Conservation (phyloP, 1,284 basidiomycete genomes). For the Anthracocystis setariae region DNA sequence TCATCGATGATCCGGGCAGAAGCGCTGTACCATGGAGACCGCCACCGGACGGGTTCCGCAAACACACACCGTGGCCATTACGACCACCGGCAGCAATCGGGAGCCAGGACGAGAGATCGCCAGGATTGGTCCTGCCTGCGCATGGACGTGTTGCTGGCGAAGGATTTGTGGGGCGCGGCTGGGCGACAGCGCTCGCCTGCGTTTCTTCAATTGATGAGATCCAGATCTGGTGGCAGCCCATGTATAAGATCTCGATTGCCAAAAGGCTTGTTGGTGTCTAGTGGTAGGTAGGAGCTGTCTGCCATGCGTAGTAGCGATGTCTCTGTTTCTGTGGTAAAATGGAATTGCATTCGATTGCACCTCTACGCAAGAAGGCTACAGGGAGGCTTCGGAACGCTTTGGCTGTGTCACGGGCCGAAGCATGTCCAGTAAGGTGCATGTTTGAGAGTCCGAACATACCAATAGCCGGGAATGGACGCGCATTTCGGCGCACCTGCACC, state of each 20-base stretch:
- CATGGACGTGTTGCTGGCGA: conserved; percentile 50
- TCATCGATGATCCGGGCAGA: conserved; percentile 47
- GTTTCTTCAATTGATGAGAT: conserved; percentile 49
- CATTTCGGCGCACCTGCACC: no score
- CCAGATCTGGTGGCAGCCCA: conserved; percentile 56
- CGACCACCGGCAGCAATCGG: conserved; percentile 20
- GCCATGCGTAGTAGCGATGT: not conserved
- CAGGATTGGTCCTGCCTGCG: conserved; percentile 43
- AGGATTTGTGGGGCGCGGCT: conserved; percentile 47
- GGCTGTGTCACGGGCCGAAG: no score
- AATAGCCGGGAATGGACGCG: no score
- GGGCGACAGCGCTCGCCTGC: conserved; percentile 45
- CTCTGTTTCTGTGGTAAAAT: not conserved
- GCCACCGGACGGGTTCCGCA: conserved; percentile 30
- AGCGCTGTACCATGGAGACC: conserved; percentile 42
- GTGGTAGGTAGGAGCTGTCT: not conserved
- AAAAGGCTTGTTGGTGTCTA: conserved; percentile 46
- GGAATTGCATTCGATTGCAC: not conserved
- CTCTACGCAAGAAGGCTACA: no score
- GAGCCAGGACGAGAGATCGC: conserved; percentile 31
- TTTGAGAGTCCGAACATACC: no score
- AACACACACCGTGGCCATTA: conserved; percentile 44
- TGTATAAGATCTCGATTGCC: conserved; percentile 50
- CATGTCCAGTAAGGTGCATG: no score
- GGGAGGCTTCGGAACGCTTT: no score